Base-by-base conservation (phyloP, 495 filamentous ascomycete species). In the Alectoria sarmentosa region DNA sequence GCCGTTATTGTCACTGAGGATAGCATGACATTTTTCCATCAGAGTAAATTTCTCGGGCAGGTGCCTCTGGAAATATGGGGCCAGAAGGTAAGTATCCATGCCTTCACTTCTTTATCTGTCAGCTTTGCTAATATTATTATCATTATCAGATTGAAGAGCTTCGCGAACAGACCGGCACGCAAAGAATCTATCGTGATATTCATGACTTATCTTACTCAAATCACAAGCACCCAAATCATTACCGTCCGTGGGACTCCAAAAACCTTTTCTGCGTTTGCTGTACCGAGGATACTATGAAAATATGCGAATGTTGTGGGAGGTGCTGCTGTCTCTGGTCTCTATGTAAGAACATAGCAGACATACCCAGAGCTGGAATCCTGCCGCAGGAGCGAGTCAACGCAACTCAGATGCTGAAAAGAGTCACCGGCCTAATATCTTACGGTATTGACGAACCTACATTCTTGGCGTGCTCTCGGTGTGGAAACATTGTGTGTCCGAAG, bases 381-480 rank as follows among this genome's bases (percentile, higher is more conserved):
- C 52, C 49, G 9, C 34, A 44, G 30, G 65, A 66, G 26, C 62
- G 34, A 56, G 11, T 46, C 30, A 32, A 38, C 0, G 54, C 60
- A 34, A 23, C 37, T 26, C 42, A 48, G 54, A 36, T 42, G 9
- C 21, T 58, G 30, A 41, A 41, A 19, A 39, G 2, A 11, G 59
- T 66, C 15, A 19, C 39, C 37, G n/a, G 46, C 21, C 58, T 32
- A 39, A 30, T 56, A 30, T 26, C 34, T 11, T 19, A 28, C n/a
- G 65, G 65, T 10, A 39, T 36, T 4, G 65, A 70, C 42, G 39
- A 36, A 23, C 64, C 67, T 11, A 76, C 72, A 0, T 77, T 71
- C 62, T 63, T 72, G 9, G 32, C 68, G 41, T 77, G 76, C 46
- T 69, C 69, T 1, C 37, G 41, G 23, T 77, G 76, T 38, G 65